Evolutionary conservation across 495 filamentous ascomycete genomes (phyloP), one percentile per base, ranked within the genome.

Genomic region (Clavariopsis aquatica): DNA sequence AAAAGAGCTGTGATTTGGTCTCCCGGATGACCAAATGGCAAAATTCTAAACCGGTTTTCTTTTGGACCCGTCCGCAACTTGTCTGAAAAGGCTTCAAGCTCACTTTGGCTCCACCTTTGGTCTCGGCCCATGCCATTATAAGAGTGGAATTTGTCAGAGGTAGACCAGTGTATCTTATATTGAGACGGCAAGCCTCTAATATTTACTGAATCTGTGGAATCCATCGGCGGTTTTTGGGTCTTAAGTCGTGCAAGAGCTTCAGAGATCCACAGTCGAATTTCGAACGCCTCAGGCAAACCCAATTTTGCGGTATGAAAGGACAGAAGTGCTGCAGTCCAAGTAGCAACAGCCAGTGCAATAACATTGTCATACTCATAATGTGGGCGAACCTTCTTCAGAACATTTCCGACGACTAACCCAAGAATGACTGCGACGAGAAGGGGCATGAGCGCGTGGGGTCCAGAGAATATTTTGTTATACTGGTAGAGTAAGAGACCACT

Each of bases 381-480:
- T 6, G 58, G 66, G 23, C 46, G 58, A 5, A 66, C 54, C 29
- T 49, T 28, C 29, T 64, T 69, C 29, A 76, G 49, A 6, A 72
- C 41, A 27, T 74, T 58, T 22, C 82, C 83, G 13, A 81, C 28
- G 0, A 80, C 74, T 29, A 86, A 69, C 5, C 83, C 84, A 19
- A 83, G 55, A 10, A 76, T 34, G 6, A 78, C 71, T 27, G 81
- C 81, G 13, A 75, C 63, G 5, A 84, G 57, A 23, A 85, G 74
- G 0, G 82, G 80, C 57, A 79, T 81, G 31, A 84, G 70, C 0
- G 82, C 82, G 49, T 82, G 76, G 15, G 81, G 78, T 0, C 83
- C 83, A 17, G 80, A 76, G 69, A 85, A 86, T 51, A 86, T 83
- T 57, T 83, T 82, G 64, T 82, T 85, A 71, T 84, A 85, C 69